Base-by-base conservation (phyloP, 202 grass and related monocot species). In the Carex arenaria region DNA sequence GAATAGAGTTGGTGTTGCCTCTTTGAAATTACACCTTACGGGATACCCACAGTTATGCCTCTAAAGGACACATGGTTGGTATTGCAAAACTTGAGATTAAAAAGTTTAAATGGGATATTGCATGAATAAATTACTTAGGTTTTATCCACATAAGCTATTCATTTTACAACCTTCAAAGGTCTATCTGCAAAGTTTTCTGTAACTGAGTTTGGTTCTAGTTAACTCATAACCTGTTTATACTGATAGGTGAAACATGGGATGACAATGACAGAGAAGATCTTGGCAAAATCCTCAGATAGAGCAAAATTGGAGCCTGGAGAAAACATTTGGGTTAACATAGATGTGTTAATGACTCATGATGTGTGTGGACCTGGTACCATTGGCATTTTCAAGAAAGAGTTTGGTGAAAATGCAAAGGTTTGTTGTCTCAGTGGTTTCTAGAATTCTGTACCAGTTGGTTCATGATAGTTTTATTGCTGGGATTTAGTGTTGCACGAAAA, bases 231-330 rank as follows among this genome's bases (percentile, higher is more conserved):
- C 31, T 78, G 31, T 34, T 72, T 18, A 45, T 12, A 19, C 32
- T 8, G 61, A 69, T 52, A 97, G 94, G 89, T 95, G 18, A 95
- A 98, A 85, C 72, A 64, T 75, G 80, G 89, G 18, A 92, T 98
- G 95, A 95, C 91, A 80, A 98, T 91, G 91, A 95, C 95, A 55
- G 95, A 98, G 91, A 98, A 98, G 87, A 98, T 98, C 80, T 61
- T 98, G 66, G 93, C 95, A 56, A 87, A 91, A 57, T 85, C 90
- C 31, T 98, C 95, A 80, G 91, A 93, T 77, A 88, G 83, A 63
- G 68, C 91, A 5, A 85, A 84, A 57, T 86, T 95, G 26, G 93
- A 92, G 79, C 93, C 96, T 40, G 96, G 96, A 59, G 96, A 98
- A 82, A 98, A 98, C 84, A 89, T 98, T 42, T 98, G 96, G 93